These are phyloP conservation scores for Fereydounia khargensis DNA, from an alignment of 1,284 basidiomycete genomes.

Conservation along the genomic window DNA sequence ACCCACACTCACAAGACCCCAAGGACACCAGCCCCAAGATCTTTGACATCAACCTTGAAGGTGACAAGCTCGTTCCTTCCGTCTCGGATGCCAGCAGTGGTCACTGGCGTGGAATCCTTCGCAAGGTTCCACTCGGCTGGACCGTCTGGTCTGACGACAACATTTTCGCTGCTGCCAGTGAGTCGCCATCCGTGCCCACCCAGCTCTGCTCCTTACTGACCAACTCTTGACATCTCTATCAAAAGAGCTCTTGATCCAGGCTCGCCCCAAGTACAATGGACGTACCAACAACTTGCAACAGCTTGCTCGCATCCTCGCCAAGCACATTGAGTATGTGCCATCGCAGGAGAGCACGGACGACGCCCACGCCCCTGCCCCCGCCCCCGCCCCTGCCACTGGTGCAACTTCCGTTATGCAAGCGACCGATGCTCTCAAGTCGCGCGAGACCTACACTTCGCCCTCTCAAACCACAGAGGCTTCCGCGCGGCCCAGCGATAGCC, in stretches of 20 bases:
- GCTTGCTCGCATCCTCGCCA: constrained; percentile 15
- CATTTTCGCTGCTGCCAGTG: constrained; percentile 11
- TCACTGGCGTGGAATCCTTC: constrained; percentile 17
- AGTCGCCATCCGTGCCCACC: too few species aligned
- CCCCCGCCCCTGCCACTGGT: too few species aligned
- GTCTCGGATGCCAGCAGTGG: constrained; percentile 12
- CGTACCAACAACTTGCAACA: constrained; percentile 24
- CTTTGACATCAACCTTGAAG: constrained; percentile 24
- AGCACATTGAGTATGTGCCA: constrained; percentile 16
- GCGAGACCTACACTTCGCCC: too few species aligned
- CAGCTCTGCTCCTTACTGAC: too few species aligned
- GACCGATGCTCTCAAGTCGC: too few species aligned
- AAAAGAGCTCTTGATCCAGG: constrained; percentile 15
- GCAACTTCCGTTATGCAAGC: too few species aligned
- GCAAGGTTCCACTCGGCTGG: constrained; percentile 20
- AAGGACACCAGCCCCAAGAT: constrained; percentile 11
- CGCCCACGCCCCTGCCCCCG: background rate
- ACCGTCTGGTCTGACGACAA: constrained; percentile 27
- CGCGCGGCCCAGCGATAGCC: background rate
- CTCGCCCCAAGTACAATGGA: constrained; percentile 29
- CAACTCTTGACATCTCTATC: too few species aligned
- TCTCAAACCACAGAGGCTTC: background rate
- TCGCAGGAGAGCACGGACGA: background rate
- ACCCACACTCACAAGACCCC: constrained; percentile 2
- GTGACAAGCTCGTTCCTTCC: constrained; percentile 8